Evolutionary conservation across 306 rosid genomes (phyloP).

Genomic region (Acacia crassicarpa): DNA sequence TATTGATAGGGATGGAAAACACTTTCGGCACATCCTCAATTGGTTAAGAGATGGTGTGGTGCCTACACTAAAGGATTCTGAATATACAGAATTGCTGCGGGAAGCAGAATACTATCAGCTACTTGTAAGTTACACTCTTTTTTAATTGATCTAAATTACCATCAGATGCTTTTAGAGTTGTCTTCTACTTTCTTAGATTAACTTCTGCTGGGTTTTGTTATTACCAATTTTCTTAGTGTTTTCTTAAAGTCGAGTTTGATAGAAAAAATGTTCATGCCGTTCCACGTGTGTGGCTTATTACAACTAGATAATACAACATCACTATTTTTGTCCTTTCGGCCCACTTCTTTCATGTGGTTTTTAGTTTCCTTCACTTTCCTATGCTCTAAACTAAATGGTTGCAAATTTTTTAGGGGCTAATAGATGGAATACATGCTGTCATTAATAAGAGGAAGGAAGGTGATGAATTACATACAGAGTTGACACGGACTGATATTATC

Average conservation of each 20-base stretch:
- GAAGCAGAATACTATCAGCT: slow-evolving; percentile 95
- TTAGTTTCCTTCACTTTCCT: neutral
- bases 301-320: neutral
- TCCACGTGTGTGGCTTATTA: slow-evolving; percentile 3
- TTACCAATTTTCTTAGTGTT: neutral
- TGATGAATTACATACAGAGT: slow-evolving; percentile 64
- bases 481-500: slow-evolving; percentile 86
- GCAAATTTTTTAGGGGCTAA: slow-evolving; percentile 68
- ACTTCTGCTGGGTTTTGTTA: slow-evolving; percentile 12
- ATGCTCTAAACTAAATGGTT: neutral
- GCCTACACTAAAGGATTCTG: slow-evolving; percentile 65
- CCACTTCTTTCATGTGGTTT: neutral
- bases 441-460: slow-evolving; percentile 60
- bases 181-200: slow-evolving; percentile 2
- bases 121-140: slow-evolving; percentile 53
- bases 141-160: slow-evolving; percentile 12
- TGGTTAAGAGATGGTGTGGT: slow-evolving; percentile 87
- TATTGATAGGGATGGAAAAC: slow-evolving; percentile 88
- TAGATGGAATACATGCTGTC: slow-evolving; percentile 60
- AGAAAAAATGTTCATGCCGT: neutral
- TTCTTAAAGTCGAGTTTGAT: slow-evolving; percentile 3
- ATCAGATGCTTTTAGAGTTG: slow-evolving; percentile 16
- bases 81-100: slow-evolving; percentile 61
- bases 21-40: slow-evolving; percentile 90
- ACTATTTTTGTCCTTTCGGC: neutral